Evolutionary conservation across 2,329 filamentous ascomycete genomes (phyloP).

Genomic region (Stagonosporopsis rhizophila): DNA sequence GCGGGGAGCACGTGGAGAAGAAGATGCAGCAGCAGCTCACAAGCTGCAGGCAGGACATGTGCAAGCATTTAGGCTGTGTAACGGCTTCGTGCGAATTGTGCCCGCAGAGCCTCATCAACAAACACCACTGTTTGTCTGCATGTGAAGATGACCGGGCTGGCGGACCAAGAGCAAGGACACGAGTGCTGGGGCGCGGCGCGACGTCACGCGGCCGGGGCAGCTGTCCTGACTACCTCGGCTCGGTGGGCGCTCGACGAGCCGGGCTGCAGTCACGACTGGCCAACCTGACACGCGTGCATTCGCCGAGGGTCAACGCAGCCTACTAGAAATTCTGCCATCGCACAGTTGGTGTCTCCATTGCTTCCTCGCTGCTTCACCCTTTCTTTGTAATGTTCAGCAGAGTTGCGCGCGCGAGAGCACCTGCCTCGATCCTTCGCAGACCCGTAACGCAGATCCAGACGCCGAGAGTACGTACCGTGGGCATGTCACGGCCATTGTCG

Average conservation of each 20-base stretch:
- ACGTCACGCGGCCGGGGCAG: constrained; percentile 16
- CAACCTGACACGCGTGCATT: constrained; percentile 15
- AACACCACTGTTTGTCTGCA: background rate
- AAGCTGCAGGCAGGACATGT: background rate
- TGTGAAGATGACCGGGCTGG: constrained; percentile 10
- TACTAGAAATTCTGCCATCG: constrained; percentile 9
- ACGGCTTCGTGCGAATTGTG: background rate
- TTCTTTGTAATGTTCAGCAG: constrained; percentile 49
- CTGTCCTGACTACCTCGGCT: constrained; percentile 10
- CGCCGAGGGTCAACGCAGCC: constrained; percentile 12
- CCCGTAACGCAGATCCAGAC: constrained; percentile 37
- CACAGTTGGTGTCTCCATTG: background rate
- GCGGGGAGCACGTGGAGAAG: background rate
- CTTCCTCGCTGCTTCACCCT: background rate
- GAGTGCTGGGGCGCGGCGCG: too few species aligned
- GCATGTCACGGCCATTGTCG: background rate
- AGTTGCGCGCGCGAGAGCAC: constrained; percentile 49
- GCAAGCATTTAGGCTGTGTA: background rate
- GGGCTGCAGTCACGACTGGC: background rate
- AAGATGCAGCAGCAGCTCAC: background rate
- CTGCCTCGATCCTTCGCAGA: constrained; percentile 48
- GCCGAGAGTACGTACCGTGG: constrained; percentile 38
- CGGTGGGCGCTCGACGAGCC: constrained; percentile 1
- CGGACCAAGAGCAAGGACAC: background rate
- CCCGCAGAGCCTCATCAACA: constrained; percentile 14